Base-by-base conservation (phyloP, 2,329 filamentous ascomycete genomes). In the Colletotrichum coccodes region DNA sequence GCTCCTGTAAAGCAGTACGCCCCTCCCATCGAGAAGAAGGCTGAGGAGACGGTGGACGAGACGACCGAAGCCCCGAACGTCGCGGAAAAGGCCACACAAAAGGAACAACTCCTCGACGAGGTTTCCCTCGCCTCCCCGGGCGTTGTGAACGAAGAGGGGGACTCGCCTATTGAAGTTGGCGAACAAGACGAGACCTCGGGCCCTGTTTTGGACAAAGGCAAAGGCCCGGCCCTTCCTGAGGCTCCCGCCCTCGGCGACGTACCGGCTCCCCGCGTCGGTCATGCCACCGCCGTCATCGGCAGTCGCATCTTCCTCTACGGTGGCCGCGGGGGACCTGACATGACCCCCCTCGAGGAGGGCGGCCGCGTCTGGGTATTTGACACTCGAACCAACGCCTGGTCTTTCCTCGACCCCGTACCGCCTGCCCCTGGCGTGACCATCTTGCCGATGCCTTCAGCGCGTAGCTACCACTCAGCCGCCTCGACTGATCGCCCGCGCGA, bases 231-330 rank as follows among this genome's bases (percentile, higher is more conserved):
- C 28, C 72, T 21, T 56, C 73, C 73, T 6, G 72, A 71, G 8
- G 32, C 50, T 7, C 60, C 70, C 21, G 38, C 67, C 9, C 73
- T 83, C 1, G 80, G 79, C 32, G 76, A 85, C 36, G 84, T 92
- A 1, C 93, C 94, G 0, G 79, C 84, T 1, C 85, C 93, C 2
- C 89, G 94, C 23, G 89, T 95, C 2, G 94, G 94, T 23, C 89
- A 94, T 72, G 91, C 93, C 38, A 89, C 91, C 0, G 87, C 91
- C 14, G 86, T 89, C 1, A 87, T 96, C 66, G 86, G 90, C 66
- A 86, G 87, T 50, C 90, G 89, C 26, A 90, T 97, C 74, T 95
- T 95, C 79, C 72, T 97, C 47, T 97, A 95, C 79, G 94, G 93
- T 54, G 94, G 94, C 11, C 90, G 93, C 50, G 91, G 91, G 38